Evolutionary conservation across 2,329 filamentous ascomycete species (phyloP), one percentile per base, ranked within the genome.

Genomic region (Colletotrichum nymphaeae): DNA sequence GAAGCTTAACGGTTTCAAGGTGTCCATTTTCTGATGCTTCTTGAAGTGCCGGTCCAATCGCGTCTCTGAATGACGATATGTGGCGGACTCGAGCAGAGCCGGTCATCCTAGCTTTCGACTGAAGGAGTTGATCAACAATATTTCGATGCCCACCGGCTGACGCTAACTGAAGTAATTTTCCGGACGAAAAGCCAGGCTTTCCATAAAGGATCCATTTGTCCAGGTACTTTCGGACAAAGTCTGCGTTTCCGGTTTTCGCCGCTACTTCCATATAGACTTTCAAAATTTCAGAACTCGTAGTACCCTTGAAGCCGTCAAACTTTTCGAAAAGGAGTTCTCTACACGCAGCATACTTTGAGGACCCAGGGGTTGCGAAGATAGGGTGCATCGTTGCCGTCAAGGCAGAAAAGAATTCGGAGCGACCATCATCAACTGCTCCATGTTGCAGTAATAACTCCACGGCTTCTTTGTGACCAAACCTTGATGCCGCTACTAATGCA

Each of bases 51-150:
- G 14, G 12, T 3, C 37, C 37, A 0, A 42, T 42, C 14, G 37
- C 0, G 16, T 19, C 6, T 19, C 5, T 42, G 37, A 42, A 0
- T 1, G 1, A 42, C 1, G 14, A 5, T 3, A 6, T 19, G 1
- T 7, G 16, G 5, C 5, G 14, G 5, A n/a, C 42, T 46, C 42
- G 16, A n/a, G 0, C 19, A 1, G 16, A 6, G 42, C 19, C 16
- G 16, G 14, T 2, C 6, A n/a, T 6, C 14, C 2, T 3, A n/a
- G 42, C 42, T 19, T 16, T 16, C 2, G 16, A 46, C 16, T 3
- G 37, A 4, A 46, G 14, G 37, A 46, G 16, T 14, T 6, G 14
- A 8, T 7, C 1, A 46, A 8, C 37, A 46, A n/a, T 1, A 0
- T 2, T 16, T 46, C 3, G 5, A 5, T 46, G 16, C 16, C 37